Base-by-base conservation (phyloP, 2,329 filamentous ascomycete genomes). In the Dichotomopilus funicola region DNA sequence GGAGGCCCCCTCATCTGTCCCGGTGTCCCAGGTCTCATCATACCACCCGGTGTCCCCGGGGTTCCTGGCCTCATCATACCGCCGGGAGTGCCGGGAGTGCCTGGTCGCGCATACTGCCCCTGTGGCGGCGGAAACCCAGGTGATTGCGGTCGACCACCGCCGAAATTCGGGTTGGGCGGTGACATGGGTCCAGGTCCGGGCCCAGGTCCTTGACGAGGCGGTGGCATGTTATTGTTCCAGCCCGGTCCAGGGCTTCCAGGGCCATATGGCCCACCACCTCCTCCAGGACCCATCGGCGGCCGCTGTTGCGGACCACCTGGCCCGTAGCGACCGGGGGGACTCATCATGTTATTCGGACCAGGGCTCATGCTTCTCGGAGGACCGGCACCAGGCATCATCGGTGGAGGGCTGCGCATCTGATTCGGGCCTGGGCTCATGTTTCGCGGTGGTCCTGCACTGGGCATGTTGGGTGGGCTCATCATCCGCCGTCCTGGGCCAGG, bases 71-170 rank as follows among this genome's bases (percentile, higher is more conserved):
- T 57, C 1, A 27, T 27, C 19, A 27, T 27, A 3, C 19, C 19
- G 19, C 19, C 19, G 19, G 51, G 51, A 11, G 43, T 44, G 2
- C 63, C 61, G n/a, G 64, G 63, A 4, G 63, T 65, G 5, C 64
- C 61, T 0, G 55, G 55, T 2, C 65, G 64, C n/a, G 64, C 62
- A 33, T 64, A 66, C 38, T 65, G 66, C 6, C 65, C 63, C 40
- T 65, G 64, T 7, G 63, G 61, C 9, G 62, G 61, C 19, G 59
- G 62, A 35, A 62, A 63, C 3, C 55, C 62, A 1, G 62, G 62
- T 36, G 64, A 61, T 36, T 62, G 60, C 40, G 63, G 48, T 19
- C 54, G 56, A 5, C 45, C 49, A 27, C 55, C 59, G 11, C 43
- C 51, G 12, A 47, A 47, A 8, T 37, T 37, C 49, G 57, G 53